Base-by-base conservation (phyloP, 1,139 yeast genomes). In the Hemisphaericaspora xylofermentans region DNA sequence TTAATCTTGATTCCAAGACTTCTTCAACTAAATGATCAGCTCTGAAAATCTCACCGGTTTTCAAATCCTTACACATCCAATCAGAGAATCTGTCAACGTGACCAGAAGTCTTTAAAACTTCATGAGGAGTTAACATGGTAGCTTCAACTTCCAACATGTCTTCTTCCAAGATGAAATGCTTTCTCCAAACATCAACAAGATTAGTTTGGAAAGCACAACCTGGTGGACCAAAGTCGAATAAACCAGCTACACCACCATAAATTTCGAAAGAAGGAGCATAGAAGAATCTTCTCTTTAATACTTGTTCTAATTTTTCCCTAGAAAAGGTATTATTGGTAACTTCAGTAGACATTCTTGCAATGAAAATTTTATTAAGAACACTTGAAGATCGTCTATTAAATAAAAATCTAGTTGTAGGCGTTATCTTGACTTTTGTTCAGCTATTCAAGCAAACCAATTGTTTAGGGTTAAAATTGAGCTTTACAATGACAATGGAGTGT, bases 141-240 rank as follows among this genome's bases (percentile, higher is more conserved):
- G 95, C 84, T 71, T 94, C 98, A 44, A 94, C 98, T 67, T 94
- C 99, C 62, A 91, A 79, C 98, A 94, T 94, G 60, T 93, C 98
- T 71, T 94, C 99, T 66, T 94, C 98, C 51, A 94, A 76, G 49
- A 94, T 83, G 63, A 94, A 94, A 68, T 94, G 99, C 67, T 91
- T 93, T 74, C 98, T 84, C 98, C 98, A 94, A 38, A 82, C 78
- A 60, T 94, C 98, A 48, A 94, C 73, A 50, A 94, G 78, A 65
- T 93, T 93, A 57, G 97, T 95, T 73, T 93, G 98, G 66, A 94
- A 81, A 12, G 98, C 95, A 72, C 98, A 91, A 47, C 98, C 98
- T 64, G 98, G 97, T 48, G 99, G 99, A 69, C 99, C 99, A 61
- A 89, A 94, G 65, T 94, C 99, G 65, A 88, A 94, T 45, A 94